Conservation (phyloP, 2,329 filamentous ascomycete species). For the Macrophomina phaseolina region DNA sequence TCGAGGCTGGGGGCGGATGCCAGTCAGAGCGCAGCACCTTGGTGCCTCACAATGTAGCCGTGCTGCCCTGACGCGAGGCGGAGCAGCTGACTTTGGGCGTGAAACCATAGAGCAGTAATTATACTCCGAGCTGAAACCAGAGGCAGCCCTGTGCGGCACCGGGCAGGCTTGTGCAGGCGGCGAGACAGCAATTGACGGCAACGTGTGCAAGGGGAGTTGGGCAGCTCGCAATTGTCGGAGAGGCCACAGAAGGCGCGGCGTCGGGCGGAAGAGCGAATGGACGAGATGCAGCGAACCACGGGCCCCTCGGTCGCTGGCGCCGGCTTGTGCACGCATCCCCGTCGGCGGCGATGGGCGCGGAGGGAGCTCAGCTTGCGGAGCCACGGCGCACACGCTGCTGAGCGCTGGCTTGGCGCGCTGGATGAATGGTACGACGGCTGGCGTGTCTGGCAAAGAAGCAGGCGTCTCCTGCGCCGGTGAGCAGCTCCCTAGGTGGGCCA, state of each 20-base stretch:
- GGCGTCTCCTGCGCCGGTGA: slow-evolving; percentile 13
- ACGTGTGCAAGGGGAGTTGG: neutral
- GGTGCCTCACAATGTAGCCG: neutral
- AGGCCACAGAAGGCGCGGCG: neutral
- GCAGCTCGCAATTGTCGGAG: neutral
- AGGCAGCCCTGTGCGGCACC: neutral
- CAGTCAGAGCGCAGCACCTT: slow-evolving; percentile 10
- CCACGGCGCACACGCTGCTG: slow-evolving; percentile 5
- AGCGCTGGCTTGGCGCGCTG: neutral
- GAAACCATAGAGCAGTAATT: slow-evolving; percentile 21
- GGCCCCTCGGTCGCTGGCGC: neutral
- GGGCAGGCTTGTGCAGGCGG: neutral
- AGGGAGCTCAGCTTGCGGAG: neutral
- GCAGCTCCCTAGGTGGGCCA: slow-evolving; percentile 9
- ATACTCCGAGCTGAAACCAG: slow-evolving; percentile 9
- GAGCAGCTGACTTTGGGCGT: slow-evolving; percentile 13
- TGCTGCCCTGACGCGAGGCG: slow-evolving; percentile 2
- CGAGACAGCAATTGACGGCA: neutral
- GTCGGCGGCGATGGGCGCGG: slow-evolving; percentile 6
- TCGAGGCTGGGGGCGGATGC: slow-evolving; percentile 1
- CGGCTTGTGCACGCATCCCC: slow-evolving; percentile 4
- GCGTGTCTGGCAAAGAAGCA: neutral
- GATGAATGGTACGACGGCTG: neutral
- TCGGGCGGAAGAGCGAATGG: neutral
- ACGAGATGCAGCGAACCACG: neutral